phyloP scores from a whole-genome alignment of 2,329 filamentous ascomycete genomes.

The Aureobasidium pullulans region DNA sequence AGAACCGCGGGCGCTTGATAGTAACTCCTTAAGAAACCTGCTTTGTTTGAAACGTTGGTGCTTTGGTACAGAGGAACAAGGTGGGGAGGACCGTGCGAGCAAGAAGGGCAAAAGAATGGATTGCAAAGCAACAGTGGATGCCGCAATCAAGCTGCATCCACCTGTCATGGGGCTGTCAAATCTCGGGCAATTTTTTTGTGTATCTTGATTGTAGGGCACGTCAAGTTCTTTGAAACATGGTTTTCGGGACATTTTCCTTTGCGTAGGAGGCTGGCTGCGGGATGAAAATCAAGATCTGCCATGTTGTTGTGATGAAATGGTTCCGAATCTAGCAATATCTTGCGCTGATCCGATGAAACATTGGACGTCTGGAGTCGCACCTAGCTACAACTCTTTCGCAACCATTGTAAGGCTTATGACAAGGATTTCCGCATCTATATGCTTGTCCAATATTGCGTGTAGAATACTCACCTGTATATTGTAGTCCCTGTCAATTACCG shows the following conservation, averaged over 20 bases:
- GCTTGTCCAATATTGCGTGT: background rate
- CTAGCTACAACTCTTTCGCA: background rate
- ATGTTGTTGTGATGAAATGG: background rate
- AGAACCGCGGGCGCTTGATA: too few species aligned
- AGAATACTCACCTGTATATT: background rate
- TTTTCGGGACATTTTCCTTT: background rate
- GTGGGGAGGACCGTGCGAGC: slow-evolving; percentile 3
- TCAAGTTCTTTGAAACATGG: background rate
- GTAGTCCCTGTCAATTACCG: background rate
- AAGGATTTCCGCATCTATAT: background rate
- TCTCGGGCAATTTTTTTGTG: background rate
- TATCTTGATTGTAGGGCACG: background rate
- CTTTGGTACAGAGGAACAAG: slow-evolving; percentile 1
- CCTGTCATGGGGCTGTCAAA: background rate
- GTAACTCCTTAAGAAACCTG: background rate
- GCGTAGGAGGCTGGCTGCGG: background rate
- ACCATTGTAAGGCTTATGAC: background rate
- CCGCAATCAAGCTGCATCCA: background rate
- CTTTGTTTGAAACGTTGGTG: slow-evolving; percentile 11
- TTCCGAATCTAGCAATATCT: background rate
- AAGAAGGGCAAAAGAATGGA: background rate
- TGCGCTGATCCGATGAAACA: slow-evolving; percentile 2
- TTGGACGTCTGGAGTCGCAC: background rate
- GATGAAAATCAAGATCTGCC: background rate
- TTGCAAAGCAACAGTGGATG: background rate